A percentile compares a stretch with the other conserved stretches of the same genome.
Conservation (phyloP, 225 moss, liverwort and hornwort genomes). For the Asterella californica region DNA sequence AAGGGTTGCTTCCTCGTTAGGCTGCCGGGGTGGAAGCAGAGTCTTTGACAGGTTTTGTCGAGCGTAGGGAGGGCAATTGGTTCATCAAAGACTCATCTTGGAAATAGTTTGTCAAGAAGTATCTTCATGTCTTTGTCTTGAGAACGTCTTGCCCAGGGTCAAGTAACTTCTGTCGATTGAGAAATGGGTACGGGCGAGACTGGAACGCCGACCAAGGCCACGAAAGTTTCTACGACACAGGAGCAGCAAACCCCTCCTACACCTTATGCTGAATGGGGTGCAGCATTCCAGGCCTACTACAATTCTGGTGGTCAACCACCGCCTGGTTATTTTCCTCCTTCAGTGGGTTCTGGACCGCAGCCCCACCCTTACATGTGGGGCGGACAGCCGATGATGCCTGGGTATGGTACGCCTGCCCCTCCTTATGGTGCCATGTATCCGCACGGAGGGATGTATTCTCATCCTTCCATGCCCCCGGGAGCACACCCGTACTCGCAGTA, state of each 20-base stretch:
- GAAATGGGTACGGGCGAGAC: conserved; percentile 43
- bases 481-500: conserved; percentile 37
- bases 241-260: conserved; percentile 24
- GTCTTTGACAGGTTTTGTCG: conserved; percentile 11
- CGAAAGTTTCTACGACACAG: conserved; percentile 23
- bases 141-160: neutral
- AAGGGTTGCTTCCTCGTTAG: neutral
- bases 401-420: conserved; percentile 43
- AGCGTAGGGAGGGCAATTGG: neutral
- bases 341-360: conserved; percentile 44
- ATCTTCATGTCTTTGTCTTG: conserved; percentile 17
- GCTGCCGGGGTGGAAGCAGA: neutral
- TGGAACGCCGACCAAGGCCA: conserved; percentile 42
- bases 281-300: conserved; percentile 49
- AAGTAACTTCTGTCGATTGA: neutral
- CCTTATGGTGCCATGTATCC: conserved; percentile 46
- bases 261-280: conserved; percentile 47
- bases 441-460: conserved; percentile 45
- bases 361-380: conserved; percentile 52
- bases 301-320: conserved; percentile 44
- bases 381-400: conserved; percentile 43
- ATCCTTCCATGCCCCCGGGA: conserved; percentile 38
- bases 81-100: neutral
- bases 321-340: conserved; percentile 42
- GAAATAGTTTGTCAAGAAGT: conserved; percentile 6